phyloP scores from a whole-genome alignment of 306 rosid species.

The Castanopsis chinensis region DNA sequence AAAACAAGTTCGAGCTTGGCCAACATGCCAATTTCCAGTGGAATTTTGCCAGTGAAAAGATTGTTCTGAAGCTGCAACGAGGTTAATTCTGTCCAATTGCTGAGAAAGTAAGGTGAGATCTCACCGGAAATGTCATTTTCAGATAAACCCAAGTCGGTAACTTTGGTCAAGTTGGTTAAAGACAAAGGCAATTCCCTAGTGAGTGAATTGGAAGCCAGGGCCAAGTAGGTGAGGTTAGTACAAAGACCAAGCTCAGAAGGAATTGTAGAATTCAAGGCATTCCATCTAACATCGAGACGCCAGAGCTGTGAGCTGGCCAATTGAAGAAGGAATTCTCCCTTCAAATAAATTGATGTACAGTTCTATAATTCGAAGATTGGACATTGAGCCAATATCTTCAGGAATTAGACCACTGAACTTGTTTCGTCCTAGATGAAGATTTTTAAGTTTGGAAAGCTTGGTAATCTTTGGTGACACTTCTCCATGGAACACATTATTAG shows the following conservation, averaged over 20 bases:
- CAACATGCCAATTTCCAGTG: constrained; percentile 54
- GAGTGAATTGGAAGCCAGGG: constrained; percentile 40
- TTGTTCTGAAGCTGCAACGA: constrained; percentile 64
- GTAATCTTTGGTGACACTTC: constrained; percentile 46
- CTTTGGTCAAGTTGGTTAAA: constrained; percentile 30
- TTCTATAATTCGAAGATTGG: constrained; percentile 33
- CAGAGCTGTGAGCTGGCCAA: constrained; percentile 46
- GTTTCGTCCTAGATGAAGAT: constrained; percentile 43
- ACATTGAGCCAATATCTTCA: constrained; percentile 29
- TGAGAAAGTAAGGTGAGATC: constrained; percentile 40
- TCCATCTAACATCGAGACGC: constrained; percentile 25
- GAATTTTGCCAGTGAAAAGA: constrained; percentile 41
- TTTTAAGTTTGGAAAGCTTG: constrained; percentile 51
- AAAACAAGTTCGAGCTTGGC: constrained; percentile 26
- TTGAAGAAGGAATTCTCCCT: constrained; percentile 51
- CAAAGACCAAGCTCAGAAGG: constrained; percentile 62
- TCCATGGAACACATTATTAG: constrained; percentile 38
- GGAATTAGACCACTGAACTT: constrained; percentile 45
- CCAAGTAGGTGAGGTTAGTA: constrained; percentile 41
- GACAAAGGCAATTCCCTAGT: constrained; percentile 49
- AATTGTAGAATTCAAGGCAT: constrained; percentile 46
- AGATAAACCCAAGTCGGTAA: constrained; percentile 43
- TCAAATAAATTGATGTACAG: constrained; percentile 28
- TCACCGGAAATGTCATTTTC: constrained; percentile 47
- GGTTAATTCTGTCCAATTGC: constrained; percentile 49